Evolutionary conservation across 805 yeast genomes (phyloP).

Genomic region (Starmera quercuum): DNA sequence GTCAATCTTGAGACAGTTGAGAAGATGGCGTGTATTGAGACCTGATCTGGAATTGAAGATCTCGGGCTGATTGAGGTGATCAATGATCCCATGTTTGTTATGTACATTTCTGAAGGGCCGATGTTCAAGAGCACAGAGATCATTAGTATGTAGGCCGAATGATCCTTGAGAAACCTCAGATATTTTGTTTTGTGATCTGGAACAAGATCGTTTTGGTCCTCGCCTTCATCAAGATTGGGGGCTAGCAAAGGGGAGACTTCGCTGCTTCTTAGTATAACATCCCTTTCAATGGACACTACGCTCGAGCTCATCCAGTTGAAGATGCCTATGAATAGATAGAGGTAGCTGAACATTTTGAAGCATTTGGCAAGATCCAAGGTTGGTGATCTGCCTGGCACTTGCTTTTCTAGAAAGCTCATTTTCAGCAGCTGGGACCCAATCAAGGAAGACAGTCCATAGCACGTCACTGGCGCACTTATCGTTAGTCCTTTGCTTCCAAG

Average conservation of each 20-base stretch:
- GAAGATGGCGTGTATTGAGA: constrained; percentile 51
- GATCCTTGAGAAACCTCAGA: constrained; percentile 29
- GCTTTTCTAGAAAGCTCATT: constrained; percentile 21
- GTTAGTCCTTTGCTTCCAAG: constrained; percentile 73
- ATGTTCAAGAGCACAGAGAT: constrained; percentile 55
- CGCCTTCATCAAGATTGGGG: constrained; percentile 10
- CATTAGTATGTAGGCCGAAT: constrained; percentile 57
- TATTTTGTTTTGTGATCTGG: constrained; percentile 13
- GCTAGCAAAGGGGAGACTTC: constrained; percentile 28
- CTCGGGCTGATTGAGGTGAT: constrained; percentile 21
- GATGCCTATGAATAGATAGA: constrained; percentile 50
- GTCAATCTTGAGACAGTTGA: constrained; percentile 66
- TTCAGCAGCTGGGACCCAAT: constrained; percentile 59
- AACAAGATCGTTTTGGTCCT: constrained; percentile 21
- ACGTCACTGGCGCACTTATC: constrained; percentile 81
- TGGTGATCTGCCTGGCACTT: constrained; percentile 9
- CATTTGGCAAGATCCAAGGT: constrained; percentile 41
- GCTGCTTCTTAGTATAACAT: constrained; percentile 15
- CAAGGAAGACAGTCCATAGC: constrained; percentile 77
- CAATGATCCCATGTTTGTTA: constrained; percentile 76
- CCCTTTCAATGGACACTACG: constrained; percentile 44
- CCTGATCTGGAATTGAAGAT: constrained; percentile 36
- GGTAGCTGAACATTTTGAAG: constrained; percentile 41
- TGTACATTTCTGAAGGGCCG: constrained; percentile 83
- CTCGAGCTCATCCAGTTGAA: constrained; percentile 60